These are phyloP conservation scores for Phaeotremella fagi DNA, from an alignment of 768 basidiomycete species.

Conservation along the genomic window DNA sequence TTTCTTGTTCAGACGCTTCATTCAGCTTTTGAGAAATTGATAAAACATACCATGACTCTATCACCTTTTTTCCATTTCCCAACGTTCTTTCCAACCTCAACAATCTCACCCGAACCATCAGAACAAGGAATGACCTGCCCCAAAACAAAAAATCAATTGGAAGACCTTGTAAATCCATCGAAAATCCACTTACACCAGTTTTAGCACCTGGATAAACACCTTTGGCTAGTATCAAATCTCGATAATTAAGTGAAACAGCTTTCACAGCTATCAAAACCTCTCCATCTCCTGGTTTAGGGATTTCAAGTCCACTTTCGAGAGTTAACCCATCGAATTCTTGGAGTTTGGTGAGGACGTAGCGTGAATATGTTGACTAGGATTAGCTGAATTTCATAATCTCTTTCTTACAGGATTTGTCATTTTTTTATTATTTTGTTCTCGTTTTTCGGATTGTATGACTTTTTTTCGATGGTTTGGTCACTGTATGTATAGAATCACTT, in stretches of 20 bases:
- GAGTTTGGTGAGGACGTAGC: background rate
- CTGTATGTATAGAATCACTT: too few relatives aligned
- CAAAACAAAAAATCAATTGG: too few relatives aligned
- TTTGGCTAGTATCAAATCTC: background rate
- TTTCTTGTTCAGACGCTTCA: background rate
- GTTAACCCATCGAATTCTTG: background rate
- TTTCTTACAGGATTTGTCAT: too few relatives aligned
- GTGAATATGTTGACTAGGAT: background rate
- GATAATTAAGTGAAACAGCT: background rate
- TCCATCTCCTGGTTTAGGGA: background rate
- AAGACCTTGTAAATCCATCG: too few relatives aligned
- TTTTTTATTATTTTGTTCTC: too few relatives aligned
- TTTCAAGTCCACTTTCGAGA: background rate
- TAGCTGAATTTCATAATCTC: too few relatives aligned
- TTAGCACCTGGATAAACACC: background rate
- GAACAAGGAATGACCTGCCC: background rate
- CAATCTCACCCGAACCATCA: background rate
- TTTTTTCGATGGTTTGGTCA: too few relatives aligned
- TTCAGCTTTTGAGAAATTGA: background rate
- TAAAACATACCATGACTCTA: background rate
- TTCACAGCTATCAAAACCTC: background rate
- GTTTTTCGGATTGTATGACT: too few relatives aligned
- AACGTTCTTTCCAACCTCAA: background rate
- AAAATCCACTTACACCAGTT: background rate
- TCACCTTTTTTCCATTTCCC: background rate